phyloP scores from a whole-genome alignment of 805 yeast genomes.

The Metschnikowia aberdeeniae region DNA sequence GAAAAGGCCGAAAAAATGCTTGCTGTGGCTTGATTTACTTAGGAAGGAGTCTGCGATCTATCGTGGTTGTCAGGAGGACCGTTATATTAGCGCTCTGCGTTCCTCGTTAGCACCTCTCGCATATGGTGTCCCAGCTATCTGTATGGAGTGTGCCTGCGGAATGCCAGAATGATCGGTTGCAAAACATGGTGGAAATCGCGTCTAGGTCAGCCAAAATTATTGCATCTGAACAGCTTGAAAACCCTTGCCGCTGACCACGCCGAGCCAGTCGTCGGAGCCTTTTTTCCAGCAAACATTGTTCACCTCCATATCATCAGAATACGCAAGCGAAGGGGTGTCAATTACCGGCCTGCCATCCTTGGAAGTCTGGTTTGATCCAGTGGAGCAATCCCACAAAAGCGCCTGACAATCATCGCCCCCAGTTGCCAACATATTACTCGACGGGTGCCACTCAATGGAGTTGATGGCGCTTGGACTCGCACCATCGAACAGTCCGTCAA shows the following conservation, averaged over 20 bases:
- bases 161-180: no score
- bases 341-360: conserved; percentile 15
- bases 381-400: conserved; percentile 59
- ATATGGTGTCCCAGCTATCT: no score
- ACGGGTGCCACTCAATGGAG: conserved; percentile 81
- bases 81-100: no score
- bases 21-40: no score
- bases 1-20: no score
- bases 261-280: conserved; percentile 74
- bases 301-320: conserved; percentile 64
- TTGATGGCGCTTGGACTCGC: conserved; percentile 63
- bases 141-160: no score
- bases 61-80: no score
- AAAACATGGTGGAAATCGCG: no score
- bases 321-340: conserved; percentile 44
- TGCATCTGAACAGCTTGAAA: conserved; percentile 54
- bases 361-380: conserved; percentile 8
- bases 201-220: not conserved
- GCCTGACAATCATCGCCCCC: conserved; percentile 77
- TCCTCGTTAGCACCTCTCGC: no score
- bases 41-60: no score
- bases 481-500: conserved; percentile 52
- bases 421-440: conserved; percentile 53
- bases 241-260: conserved; percentile 64
- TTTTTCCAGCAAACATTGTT: conserved; percentile 72